Evolutionary conservation across 306 rosid genomes (phyloP), one percentile per base, ranked within the genome.

Genomic region (Vigna mungo): DNA sequence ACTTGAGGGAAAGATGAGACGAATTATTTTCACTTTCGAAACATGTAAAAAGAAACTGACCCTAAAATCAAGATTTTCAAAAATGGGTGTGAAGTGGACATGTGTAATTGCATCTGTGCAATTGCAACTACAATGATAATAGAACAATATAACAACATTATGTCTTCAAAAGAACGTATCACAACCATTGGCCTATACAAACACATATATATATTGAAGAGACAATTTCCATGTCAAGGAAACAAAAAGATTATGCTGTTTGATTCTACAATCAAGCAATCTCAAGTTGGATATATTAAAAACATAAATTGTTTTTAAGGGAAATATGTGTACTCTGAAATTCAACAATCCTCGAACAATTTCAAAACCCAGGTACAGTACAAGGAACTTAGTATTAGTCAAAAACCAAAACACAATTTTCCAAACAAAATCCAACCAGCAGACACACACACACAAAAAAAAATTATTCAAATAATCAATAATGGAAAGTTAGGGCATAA

Each of bases 361-460:
- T 7, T 25, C 12, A 78, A 14, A 61, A 69, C 75, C 75, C 53
- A 75, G 14, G 41, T 72, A 21, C 54, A 41, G 53, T 70, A 68
- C 68, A 68, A 39, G 30, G 34, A 80, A 76, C 67, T 63, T 48
- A n/a, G 65, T 25, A 61, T 12, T 75, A 17, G 78, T 47, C 32
- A 37, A 52, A 43, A 43, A 36, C 34, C 30, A 68, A 55, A 61
- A 41, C 46, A 34, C 68, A 34, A 27, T 36, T 54, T 71, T 64
- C 53, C 58, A 64, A 46, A 58, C 51, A 49, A 71, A 56, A 64
- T 30, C 48, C 65, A 46, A 48, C 72, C 53, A 77, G 27, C 16
- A 67, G 52, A 36, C 46, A 11, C 53, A 68, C 55, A 68, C 55
- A 9, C 30, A 20, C 53, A 68, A 55, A 9, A 30, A 20, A 37